Conservation (phyloP, 192 early-diverging fungal species). For the Backusella morwellensis region DNA sequence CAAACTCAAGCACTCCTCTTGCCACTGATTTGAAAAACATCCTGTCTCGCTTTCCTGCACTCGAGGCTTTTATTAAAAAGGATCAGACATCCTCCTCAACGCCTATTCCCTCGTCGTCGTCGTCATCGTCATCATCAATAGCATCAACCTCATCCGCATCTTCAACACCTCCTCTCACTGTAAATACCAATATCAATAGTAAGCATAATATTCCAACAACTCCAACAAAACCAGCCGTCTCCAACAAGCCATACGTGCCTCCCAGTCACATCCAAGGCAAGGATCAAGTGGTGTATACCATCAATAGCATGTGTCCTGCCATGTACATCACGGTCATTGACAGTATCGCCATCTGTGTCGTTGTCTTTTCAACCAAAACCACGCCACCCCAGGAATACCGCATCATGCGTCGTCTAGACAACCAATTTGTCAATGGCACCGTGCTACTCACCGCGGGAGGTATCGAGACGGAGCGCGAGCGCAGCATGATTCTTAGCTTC, state of each 20-base stretch:
- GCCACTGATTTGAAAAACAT: conserved; percentile 23
- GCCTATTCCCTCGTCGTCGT: not conserved
- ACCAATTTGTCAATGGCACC: conserved; percentile 84
- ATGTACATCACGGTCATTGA: conserved; percentile 55
- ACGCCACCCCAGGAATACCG: conserved; percentile 44
- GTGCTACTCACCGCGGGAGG: conserved; percentile 84
- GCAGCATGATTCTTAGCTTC: conserved; percentile 84
- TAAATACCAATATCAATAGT: not conserved
- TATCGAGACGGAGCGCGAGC: conserved; percentile 81
- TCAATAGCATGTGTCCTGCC: conserved; percentile 18
- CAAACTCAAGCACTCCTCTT: not conserved
- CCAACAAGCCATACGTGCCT: not conserved
- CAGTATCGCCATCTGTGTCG: conserved; percentile 43
- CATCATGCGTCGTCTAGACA: conserved; percentile 78
- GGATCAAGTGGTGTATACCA: conserved; percentile 10
- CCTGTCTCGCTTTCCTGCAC: conserved; percentile 1
- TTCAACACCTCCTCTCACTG: not conserved
- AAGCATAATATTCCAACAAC: not conserved
- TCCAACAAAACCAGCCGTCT: not conserved
- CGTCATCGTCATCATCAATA: not conserved
- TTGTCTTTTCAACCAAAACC: conserved; percentile 32
- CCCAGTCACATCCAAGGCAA: not conserved
- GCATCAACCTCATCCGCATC: not conserved
- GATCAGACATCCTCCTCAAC: not conserved
- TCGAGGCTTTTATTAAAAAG: not conserved